phyloP scores from a whole-genome alignment of 106 monocot species.

The Dioscorea zingiberensis region DNA sequence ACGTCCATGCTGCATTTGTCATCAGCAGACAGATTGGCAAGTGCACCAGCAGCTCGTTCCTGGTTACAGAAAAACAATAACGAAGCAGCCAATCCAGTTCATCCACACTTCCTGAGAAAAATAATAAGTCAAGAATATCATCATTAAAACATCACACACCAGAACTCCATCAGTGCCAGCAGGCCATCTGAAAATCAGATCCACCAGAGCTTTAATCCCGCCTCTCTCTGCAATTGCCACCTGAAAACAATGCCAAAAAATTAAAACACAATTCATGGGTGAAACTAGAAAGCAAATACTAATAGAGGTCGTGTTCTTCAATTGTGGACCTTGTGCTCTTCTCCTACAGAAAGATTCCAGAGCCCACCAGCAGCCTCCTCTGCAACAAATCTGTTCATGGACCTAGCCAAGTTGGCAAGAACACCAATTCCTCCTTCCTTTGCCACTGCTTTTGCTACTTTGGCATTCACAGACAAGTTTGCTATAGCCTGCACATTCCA shows the following conservation, averaged over 20 bases:
- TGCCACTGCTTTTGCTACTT: conserved; percentile 95
- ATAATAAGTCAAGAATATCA: neutral
- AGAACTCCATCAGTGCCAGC: conserved; percentile 88
- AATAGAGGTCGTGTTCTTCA: neutral
- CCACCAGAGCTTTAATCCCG: conserved; percentile 90
- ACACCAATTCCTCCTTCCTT: conserved; percentile 83
- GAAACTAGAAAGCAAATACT: neutral
- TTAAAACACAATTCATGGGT: neutral
- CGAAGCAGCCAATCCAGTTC: neutral
- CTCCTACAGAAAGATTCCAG: conserved; percentile 99
- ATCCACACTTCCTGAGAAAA: neutral
- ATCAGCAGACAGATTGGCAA: conserved; percentile 97
- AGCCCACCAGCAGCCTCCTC: conserved; percentile 99
- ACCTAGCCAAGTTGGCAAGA: conserved; percentile 73
- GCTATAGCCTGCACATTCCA: conserved; percentile 72
- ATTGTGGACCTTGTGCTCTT: conserved; percentile 86
- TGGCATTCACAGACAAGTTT: conserved; percentile 93
- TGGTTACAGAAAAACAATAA: conserved; percentile 24
- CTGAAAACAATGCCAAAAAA: conserved; percentile 26
- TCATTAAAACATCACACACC: conserved; percentile 33
- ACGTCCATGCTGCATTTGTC: conserved; percentile 97
- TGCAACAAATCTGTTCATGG: conserved; percentile 89
- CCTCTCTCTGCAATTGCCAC: conserved; percentile 85
- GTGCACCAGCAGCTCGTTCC: conserved; percentile 98
- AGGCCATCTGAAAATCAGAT: conserved; percentile 93